Conservation (phyloP, 1,139 yeast species). For the Lodderomyces theae region DNA sequence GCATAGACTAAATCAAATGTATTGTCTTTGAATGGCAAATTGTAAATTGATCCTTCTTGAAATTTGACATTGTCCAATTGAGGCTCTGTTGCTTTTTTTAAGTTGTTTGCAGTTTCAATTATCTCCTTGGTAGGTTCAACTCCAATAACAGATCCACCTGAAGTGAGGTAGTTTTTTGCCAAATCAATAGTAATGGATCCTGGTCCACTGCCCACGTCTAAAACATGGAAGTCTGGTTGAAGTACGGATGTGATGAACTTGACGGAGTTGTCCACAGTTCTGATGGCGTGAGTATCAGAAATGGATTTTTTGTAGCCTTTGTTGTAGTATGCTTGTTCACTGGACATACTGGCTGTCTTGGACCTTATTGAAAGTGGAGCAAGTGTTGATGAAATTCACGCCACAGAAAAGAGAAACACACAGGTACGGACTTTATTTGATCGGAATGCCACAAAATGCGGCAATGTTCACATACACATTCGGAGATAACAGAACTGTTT, state of each 20-base stretch:
- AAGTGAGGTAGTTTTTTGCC: constrained; percentile 24
- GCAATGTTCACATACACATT: too few species aligned
- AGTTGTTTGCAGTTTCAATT: constrained; percentile 25
- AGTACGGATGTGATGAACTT: constrained; percentile 27
- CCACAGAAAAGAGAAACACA: too few species aligned
- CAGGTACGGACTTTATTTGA: too few species aligned
- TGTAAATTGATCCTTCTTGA: constrained; percentile 28
- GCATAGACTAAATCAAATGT: constrained; percentile 37
- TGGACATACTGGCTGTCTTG: constrained; percentile 2
- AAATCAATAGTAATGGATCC: constrained; percentile 39
- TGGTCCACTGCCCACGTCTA: constrained; percentile 45
- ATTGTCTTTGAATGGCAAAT: constrained; percentile 32
- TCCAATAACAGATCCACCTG: constrained; percentile 27
- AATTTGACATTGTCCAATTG: constrained; percentile 24
- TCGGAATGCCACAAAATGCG: too few species aligned
- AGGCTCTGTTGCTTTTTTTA: constrained; percentile 13
- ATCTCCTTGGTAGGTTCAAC: constrained; percentile 32
- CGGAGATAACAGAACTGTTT: too few species aligned
- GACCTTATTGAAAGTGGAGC: too few species aligned
- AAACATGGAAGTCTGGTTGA: constrained; percentile 22
- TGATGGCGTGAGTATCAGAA: constrained; percentile 33
- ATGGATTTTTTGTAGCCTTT: constrained; percentile 22
- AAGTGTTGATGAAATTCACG: too few species aligned
- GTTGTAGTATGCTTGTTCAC: constrained; percentile 23
- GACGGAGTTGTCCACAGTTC: constrained; percentile 29